Evolutionary conservation across 2,329 filamentous ascomycete species (phyloP).

Genomic region (Elsinoe arachidis): DNA sequence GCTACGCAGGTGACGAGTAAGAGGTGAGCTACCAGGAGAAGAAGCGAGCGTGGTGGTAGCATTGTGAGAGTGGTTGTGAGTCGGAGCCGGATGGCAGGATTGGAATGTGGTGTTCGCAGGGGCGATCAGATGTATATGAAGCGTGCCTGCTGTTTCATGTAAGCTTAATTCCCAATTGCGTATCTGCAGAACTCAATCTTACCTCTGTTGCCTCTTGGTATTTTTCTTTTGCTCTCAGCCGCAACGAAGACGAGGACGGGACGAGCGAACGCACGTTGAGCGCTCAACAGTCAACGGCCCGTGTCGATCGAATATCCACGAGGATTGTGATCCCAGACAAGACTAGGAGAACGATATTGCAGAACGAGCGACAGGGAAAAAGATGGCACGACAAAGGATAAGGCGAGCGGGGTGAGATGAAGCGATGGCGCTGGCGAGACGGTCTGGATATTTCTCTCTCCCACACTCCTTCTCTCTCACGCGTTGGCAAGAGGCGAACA

Average conservation of each 20-base stretch:
- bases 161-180: background rate
- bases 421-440: background rate
- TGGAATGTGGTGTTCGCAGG: background rate
- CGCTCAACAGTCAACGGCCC: background rate
- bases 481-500: background rate
- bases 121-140: background rate
- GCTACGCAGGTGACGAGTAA: background rate
- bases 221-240: background rate
- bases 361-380: background rate
- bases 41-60: conserved; percentile 33
- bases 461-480: background rate
- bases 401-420: background rate
- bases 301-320: background rate
- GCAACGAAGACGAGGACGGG: background rate
- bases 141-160: background rate
- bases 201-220: background rate
- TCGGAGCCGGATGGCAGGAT: background rate
- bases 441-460: background rate
- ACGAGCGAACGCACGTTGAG: conserved; percentile 7
- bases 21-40: conserved; percentile 19
- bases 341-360: background rate
- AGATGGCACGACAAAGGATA: background rate
- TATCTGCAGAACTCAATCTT: background rate
- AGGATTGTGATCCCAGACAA: background rate
- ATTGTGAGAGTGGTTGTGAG: conserved; percentile 23